Percentiles rank a stretch among this genome's conserved stretches.
Conservation (phyloP, 306 rosid genomes). For the Myrica gale region DNA sequence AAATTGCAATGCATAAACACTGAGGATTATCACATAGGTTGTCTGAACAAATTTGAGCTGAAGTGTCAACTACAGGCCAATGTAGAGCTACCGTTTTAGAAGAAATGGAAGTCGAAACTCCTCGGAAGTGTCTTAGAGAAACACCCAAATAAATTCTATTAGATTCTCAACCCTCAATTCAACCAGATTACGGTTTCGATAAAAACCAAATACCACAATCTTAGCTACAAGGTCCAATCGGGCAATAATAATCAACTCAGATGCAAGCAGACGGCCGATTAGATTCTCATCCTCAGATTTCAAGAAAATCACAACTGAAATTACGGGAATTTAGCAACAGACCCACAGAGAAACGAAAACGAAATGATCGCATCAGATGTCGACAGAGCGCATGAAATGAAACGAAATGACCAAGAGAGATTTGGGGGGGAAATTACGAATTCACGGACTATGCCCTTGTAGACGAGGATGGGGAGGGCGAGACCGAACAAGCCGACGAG, state of each 20-base stretch:
- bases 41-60: neutral
- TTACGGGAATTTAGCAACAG: neutral
- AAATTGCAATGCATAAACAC: neutral
- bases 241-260: neutral
- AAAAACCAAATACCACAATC: neutral
- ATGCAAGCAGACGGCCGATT: neutral
- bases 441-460: constrained; percentile 89
- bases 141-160: no score
- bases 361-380: neutral
- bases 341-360: neutral
- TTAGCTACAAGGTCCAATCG: neutral
- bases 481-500: constrained; percentile 82
- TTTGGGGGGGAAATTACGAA: constrained; percentile 42
- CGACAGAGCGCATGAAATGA: neutral
- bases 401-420: neutral
- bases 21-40: neutral
- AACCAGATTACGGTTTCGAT: neutral
- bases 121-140: no score
- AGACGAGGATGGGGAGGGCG: constrained; percentile 75
- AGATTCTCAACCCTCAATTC: neutral
- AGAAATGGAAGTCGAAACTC: neutral
- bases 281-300: neutral
- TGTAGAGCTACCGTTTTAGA: neutral
- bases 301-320: neutral
- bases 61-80: no score